These are phyloP conservation scores for Candida yuanshanica DNA, from an alignment of 805 yeast genomes.

Conservation along the genomic window DNA sequence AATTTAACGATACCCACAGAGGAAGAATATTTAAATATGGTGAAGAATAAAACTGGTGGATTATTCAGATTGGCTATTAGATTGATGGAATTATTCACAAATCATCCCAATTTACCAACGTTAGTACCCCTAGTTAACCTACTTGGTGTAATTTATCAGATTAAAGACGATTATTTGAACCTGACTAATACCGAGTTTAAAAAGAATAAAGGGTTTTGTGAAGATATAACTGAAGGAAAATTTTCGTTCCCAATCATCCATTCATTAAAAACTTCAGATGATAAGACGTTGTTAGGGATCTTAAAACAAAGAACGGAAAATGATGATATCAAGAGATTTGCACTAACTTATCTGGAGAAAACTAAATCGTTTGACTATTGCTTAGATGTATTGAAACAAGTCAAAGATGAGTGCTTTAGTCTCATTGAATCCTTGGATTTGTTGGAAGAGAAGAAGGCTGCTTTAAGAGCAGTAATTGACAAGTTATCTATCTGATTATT, in stretches of 20 bases:
- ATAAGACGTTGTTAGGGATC: constrained; percentile 42
- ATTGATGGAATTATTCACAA: constrained; percentile 42
- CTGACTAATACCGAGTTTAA: constrained; percentile 44
- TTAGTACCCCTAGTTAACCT: constrained; percentile 62
- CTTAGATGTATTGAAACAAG: constrained; percentile 5
- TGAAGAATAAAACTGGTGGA: constrained; percentile 85
- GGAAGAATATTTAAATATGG: constrained; percentile 70
- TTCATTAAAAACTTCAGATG: constrained; percentile 36
- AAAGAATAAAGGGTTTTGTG: constrained; percentile 72
- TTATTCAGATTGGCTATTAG: constrained; percentile 69
- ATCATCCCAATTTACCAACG: background rate
- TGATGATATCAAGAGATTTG: constrained; percentile 41
- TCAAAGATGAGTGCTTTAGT: constrained; percentile 7
- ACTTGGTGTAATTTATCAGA: constrained; percentile 80
- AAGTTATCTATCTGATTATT: background rate
- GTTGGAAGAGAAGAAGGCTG: background rate
- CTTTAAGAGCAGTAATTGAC: background rate
- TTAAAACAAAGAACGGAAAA: constrained; percentile 48
- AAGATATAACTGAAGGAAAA: constrained; percentile 87
- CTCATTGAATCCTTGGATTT: background rate
- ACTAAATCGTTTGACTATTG: constrained; percentile 19
- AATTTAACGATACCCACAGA: constrained; percentile 50
- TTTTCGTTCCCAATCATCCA: constrained; percentile 83
- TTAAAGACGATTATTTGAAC: constrained; percentile 80
- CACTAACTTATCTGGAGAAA: constrained; percentile 40